These are phyloP conservation scores for Aeminium ludgeri DNA, from an alignment of 495 filamentous ascomycete species.

Conservation along the genomic window DNA sequence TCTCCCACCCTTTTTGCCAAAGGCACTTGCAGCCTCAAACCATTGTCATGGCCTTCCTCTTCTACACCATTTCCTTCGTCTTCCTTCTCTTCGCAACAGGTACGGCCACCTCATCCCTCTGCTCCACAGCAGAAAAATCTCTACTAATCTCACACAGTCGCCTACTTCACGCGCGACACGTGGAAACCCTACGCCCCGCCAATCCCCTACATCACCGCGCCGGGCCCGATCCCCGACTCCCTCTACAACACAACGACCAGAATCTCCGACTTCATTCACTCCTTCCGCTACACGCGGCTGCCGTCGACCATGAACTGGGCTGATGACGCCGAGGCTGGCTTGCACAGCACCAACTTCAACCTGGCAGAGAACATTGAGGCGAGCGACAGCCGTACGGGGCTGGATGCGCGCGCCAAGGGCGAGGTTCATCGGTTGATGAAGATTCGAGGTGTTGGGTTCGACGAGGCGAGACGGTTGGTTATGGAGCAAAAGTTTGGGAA, in stretches of 20 bases:
- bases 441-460: conserved; percentile 55
- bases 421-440: conserved; percentile 84
- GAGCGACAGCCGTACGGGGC: conserved; percentile 58
- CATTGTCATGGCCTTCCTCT: conserved; percentile 47
- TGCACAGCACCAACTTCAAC: conserved; percentile 68
- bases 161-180: conserved; percentile 61
- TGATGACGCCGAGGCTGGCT: conserved; percentile 67
- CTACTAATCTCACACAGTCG: conserved; percentile 27
- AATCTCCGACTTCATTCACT: conserved; percentile 20
- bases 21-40: too few relatives aligned
- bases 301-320: conserved; percentile 46
- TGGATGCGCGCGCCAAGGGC: conserved; percentile 61
- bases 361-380: conserved; percentile 58
- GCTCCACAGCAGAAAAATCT: neutral
- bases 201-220: conserved; percentile 35
- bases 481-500: conserved; percentile 69
- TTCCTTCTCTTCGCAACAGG: conserved; percentile 30
- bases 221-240: conserved; percentile 38
- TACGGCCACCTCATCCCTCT: conserved; percentile 7
- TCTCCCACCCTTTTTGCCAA: too few relatives aligned
- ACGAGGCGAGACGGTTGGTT: conserved; percentile 75
- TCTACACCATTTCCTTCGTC: conserved; percentile 48
- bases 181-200: conserved; percentile 44
- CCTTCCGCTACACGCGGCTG: conserved; percentile 48
- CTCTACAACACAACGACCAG: conserved; percentile 9